These are phyloP conservation scores for Ophiostoma sp. DNA, from an alignment of 2,329 filamentous ascomycete genomes.

Conservation along the genomic window DNA sequence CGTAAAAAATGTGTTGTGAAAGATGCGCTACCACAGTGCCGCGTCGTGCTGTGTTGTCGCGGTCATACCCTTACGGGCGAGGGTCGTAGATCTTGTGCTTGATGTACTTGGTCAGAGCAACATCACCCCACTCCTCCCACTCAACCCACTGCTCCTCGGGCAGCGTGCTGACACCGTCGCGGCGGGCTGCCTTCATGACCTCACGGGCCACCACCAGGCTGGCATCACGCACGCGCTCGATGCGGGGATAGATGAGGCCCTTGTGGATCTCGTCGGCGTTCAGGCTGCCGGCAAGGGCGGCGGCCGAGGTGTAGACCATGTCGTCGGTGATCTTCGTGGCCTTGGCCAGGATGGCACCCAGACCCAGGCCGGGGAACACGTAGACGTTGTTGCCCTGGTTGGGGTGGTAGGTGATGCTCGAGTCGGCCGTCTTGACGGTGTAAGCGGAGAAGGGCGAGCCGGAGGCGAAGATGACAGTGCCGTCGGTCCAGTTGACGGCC, in stretches of 20 bases:
- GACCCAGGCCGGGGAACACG: conserved; percentile 93
- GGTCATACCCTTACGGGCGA: not conserved
- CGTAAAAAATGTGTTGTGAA: not conserved
- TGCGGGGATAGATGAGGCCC: conserved; percentile 86
- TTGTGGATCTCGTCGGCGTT: conserved; percentile 77
- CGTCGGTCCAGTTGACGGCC: conserved; percentile 86
- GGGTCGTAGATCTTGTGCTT: conserved; percentile 63
- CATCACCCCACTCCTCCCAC: conserved; percentile 71
- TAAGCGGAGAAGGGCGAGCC: conserved; percentile 86
- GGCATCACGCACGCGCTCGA: conserved; percentile 89
- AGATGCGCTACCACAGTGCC: not conserved
- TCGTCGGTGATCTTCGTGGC: conserved; percentile 81
- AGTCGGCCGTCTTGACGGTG: conserved; percentile 61
- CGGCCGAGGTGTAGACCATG: conserved; percentile 96
- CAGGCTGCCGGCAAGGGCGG: conserved; percentile 74
- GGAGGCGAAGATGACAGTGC: conserved; percentile 88
- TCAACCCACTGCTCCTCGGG: conserved; percentile 69
- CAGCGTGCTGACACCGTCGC: conserved; percentile 72
- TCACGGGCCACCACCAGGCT: conserved; percentile 82
- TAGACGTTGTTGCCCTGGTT: conserved; percentile 88
- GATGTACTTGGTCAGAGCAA: conserved; percentile 61
- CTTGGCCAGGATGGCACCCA: conserved; percentile 90
- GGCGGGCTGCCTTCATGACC: conserved; percentile 88
- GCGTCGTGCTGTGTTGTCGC: not conserved
- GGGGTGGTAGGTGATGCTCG: conserved; percentile 67